Evolutionary conservation across 257 asterid genomes (phyloP), one percentile per base, ranked within the genome.

Genomic region (Henckelia pumila): DNA sequence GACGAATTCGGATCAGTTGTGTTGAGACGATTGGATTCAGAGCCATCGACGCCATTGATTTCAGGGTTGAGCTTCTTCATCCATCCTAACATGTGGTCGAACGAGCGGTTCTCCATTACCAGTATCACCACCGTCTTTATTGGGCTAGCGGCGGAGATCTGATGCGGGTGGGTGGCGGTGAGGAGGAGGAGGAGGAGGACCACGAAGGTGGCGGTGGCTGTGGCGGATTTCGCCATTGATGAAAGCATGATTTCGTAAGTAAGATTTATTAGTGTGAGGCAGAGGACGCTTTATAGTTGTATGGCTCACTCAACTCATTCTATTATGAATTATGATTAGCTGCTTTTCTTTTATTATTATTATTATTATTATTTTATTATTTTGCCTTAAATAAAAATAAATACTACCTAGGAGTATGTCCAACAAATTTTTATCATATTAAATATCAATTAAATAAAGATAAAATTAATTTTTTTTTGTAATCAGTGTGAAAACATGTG

Each of bases 41-140:
- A 81, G 0, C 98, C 98, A 11, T 82, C 85, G 0, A 89, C 96
- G 0, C 98, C 98, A 1, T 92, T 77, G 67, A 92, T 92, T 4
- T 86, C 82, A 0, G 88, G 96, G 66, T 89, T 88, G 49, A 87
- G 81, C 44, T 85, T 88, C 83, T 92, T 92, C 96, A 92, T 86
- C 98, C 98, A 92, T 0, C 97, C 98, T 11, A 92, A 63, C 96
- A 92, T 87, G 75, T 92, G 98, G 79, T 92, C 98, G 80, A 92
- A 92, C n/a, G 98, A 92, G 8, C 97, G 84, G 73, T 92, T 92
- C 79, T 92, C 97, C 98, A 92, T 92, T 28, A 89, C 97, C 66
- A 92, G 63, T 47, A 92, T 85, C 67, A 92, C 98, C 76, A 92
- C 96, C 5, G 93, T 89, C 8, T 89, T 92, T 16, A 92, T 84